These are phyloP conservation scores for Malus fusca DNA, from an alignment of 306 rosid species.

Conservation along the genomic window DNA sequence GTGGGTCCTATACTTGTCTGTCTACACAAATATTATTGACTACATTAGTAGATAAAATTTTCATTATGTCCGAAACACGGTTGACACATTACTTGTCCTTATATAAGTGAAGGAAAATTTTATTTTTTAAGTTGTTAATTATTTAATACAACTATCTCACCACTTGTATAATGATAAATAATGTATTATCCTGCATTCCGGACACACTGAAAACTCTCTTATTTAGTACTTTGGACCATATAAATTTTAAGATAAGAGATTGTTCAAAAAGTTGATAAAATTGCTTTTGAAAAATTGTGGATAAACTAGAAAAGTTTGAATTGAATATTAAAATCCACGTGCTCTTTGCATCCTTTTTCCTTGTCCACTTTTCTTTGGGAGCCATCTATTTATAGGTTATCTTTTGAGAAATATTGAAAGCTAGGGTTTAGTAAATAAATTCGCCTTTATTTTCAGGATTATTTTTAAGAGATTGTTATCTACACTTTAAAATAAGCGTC, in stretches of 20 bases:
- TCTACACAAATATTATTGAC: neutral
- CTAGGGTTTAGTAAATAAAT: neutral
- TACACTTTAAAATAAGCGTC: too few relatives aligned
- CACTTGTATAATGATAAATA: too few relatives aligned
- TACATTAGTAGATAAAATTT: neutral
- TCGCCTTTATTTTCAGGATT: too few relatives aligned
- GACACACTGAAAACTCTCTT: too few relatives aligned
- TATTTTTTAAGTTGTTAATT: too few relatives aligned
- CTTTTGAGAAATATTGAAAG: neutral
- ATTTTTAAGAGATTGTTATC: too few relatives aligned
- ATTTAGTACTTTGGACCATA: neutral
- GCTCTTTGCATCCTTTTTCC: neutral
- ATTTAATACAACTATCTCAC: too few relatives aligned
- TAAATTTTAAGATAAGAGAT: neutral
- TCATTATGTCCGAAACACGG: rapidly evolving
- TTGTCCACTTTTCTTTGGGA: neutral
- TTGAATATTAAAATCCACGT: neutral
- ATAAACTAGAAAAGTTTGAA: slow-evolving; percentile 6
- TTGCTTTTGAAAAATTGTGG: slow-evolving; percentile 12
- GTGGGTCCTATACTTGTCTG: slow-evolving; percentile 9
- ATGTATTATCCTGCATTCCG: rapidly evolving
- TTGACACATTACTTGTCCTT: too few relatives aligned
- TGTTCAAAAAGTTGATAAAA: neutral
- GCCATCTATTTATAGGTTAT: neutral
- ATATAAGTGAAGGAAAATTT: too few relatives aligned